Percentiles rank a stretch among this genome's conserved stretches.
Evolutionary conservation across 192 early-diverging fungal species (phyloP).

Genomic region (Geosiphon pyriformis): DNA sequence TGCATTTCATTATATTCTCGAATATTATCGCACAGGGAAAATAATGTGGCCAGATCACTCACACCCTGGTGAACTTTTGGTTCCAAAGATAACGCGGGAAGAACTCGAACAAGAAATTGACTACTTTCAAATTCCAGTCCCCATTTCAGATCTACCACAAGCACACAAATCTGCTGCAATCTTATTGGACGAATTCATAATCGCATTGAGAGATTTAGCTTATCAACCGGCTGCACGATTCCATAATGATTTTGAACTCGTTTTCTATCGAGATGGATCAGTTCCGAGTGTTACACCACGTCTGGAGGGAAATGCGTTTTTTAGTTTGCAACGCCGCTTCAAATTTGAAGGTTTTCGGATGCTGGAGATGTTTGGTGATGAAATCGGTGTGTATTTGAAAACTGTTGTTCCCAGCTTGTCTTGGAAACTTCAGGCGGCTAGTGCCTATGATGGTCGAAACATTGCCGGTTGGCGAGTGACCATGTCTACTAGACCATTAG

Average conservation of each 20-base stretch:
- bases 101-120: not conserved
- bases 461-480: not conserved
- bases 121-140: not conserved
- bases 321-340: not conserved
- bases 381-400: not conserved
- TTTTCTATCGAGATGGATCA: not conserved
- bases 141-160: not conserved
- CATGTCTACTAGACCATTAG: not conserved
- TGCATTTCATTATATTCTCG: not conserved
- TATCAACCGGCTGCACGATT: not conserved
- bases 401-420: not conserved
- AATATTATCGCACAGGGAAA: constrained; percentile 2
- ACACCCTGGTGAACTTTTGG: not conserved
- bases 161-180: not conserved
- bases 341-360: not conserved
- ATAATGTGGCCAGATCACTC: not conserved
- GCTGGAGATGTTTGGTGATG: not conserved
- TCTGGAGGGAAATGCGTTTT: not conserved
- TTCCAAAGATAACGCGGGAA: not conserved
- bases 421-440: not conserved
- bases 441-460: not conserved
- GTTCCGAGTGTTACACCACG: not conserved
- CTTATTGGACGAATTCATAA: not conserved
- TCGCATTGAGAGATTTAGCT: not conserved
- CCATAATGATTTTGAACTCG: not conserved